Conservation (phyloP, 805 yeast genomes). For the Maudiozyma saulgeensis region DNA sequence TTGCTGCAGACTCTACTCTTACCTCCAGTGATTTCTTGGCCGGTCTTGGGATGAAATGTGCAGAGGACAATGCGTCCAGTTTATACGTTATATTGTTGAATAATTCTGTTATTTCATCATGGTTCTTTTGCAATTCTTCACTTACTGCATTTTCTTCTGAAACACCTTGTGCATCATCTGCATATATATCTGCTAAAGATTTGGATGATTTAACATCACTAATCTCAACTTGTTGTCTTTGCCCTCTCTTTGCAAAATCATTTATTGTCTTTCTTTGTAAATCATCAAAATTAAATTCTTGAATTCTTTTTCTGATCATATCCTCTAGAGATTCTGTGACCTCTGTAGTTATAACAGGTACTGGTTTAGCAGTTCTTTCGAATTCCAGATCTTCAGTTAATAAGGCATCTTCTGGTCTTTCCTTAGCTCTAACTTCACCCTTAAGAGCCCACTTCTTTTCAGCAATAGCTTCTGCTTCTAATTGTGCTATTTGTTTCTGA, state of each 20-base stretch:
- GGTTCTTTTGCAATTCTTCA: constrained; percentile 62
- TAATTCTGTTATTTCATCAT: constrained; percentile 64
- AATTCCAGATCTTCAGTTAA: constrained; percentile 77
- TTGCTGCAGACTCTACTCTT: constrained; percentile 72
- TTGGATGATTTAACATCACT: constrained; percentile 77
- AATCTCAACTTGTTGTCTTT: constrained; percentile 47
- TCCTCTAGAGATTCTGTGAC: constrained; percentile 83
- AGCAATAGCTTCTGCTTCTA: constrained; percentile 82
- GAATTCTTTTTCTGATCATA: constrained; percentile 73
- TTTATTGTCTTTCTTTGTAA: constrained; percentile 62
- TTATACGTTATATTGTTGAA: constrained; percentile 56
- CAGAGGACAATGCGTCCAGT: constrained; percentile 85
- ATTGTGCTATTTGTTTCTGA: constrained; percentile 62
- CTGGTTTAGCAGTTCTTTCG: constrained; percentile 91
- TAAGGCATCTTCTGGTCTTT: constrained; percentile 77
- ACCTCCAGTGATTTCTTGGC: constrained; percentile 70
- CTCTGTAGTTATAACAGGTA: constrained; percentile 87
- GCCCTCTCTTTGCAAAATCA: constrained; percentile 50
- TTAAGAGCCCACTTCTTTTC: constrained; percentile 90
- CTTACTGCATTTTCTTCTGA: constrained; percentile 40
- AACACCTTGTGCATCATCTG: constrained; percentile 63
- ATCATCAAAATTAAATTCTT: constrained; percentile 72
- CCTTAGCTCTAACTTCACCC: constrained; percentile 80
- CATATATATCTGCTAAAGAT: constrained; percentile 86
- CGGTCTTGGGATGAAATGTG: constrained; percentile 89